Base-by-base conservation (phyloP, 1,284 basidiomycete species). In the Limonomyces culmigenus region DNA sequence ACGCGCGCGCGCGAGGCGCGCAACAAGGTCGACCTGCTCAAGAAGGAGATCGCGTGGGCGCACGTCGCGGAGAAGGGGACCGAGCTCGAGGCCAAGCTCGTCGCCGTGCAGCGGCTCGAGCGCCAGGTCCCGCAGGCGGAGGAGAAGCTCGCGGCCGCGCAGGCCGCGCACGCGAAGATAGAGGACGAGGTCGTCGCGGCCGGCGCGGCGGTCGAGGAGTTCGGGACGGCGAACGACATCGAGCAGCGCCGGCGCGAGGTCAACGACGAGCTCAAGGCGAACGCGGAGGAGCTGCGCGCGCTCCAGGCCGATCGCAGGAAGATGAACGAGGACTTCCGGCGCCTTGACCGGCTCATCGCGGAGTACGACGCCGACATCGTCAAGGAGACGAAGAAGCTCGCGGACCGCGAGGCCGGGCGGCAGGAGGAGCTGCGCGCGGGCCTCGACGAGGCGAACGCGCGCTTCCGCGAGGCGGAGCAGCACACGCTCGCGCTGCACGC, bases 11-110 rank as follows among this genome's bases (percentile, higher is more conserved):
- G 74, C 2, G 70, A 79, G 43, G 76, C 84, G 46, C 67, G 74
- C 46, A 58, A 70, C 43, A 78, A 72, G 49, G 64, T 70, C 4
- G 69, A 75, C 29, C 68, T 73, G 14, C 58, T 91, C 35, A 80
- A 84, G 59, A 74, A 74, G 43, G 83, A 92, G 53, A 56, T 87
- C 8, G 87, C 86, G 0, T 97, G 93, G 93, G 70, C 85, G 5
- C 83, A 86, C 47, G 88, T 97, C 11, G 65, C 64, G 3, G 61
- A 61, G 11, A 89, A 88, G 49, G 67, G 85, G 49, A 54, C 60
- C 63, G 67, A 83, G 50, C 49, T 81, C 52, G 54, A 55, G 30
- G 46, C 46, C 25, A 68, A 72, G 44, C 43, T 67, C n/a, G 56
- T 59, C 27, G 70, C 72, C 6, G 57, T 62, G 2, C 70, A 61